phyloP scores from a whole-genome alignment of 345 rosid genomes.

The Citrus reticulata region DNA sequence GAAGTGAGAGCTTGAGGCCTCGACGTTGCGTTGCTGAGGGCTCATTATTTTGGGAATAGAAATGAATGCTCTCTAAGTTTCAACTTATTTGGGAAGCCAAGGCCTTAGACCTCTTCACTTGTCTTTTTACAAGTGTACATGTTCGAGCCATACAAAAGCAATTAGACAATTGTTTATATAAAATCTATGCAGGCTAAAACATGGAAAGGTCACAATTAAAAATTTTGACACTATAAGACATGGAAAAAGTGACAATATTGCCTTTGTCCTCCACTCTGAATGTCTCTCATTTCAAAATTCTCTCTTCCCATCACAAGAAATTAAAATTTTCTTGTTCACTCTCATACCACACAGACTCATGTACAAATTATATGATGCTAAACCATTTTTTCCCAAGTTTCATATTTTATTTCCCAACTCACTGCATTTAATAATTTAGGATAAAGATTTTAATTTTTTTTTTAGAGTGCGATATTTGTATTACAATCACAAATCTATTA shows the following conservation, averaged over 20 bases:
- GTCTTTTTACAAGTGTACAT: conserved; percentile 19
- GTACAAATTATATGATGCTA: background rate
- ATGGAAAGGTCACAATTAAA: conserved; percentile 24
- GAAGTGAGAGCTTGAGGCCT: background rate
- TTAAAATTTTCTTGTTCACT: background rate
- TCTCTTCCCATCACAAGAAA: background rate
- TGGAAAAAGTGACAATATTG: conserved; percentile 25
- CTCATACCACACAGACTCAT: background rate
- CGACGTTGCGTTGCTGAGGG: conserved; percentile 3
- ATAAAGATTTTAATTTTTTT: background rate
- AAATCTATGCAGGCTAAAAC: conserved; percentile 10
- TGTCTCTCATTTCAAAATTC: conserved; percentile 23
- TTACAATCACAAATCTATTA: too few species aligned
- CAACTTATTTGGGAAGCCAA: conserved; percentile 34
- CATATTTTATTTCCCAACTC: background rate
- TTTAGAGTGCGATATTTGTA: too few species aligned
- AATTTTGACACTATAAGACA: conserved; percentile 13
- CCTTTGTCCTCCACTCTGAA: conserved; percentile 30
- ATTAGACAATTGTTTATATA: conserved; percentile 19
- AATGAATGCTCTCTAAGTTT: conserved; percentile 16
- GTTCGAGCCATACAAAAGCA: conserved; percentile 19
- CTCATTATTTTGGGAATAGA: conserved; percentile 5
- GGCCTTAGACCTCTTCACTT: conserved; percentile 18
- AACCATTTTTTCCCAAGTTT: background rate
- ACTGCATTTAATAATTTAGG: background rate